Evolutionary conservation across 2,329 filamentous ascomycete species (phyloP).

Genomic region (Ceratocystis ficicola): DNA sequence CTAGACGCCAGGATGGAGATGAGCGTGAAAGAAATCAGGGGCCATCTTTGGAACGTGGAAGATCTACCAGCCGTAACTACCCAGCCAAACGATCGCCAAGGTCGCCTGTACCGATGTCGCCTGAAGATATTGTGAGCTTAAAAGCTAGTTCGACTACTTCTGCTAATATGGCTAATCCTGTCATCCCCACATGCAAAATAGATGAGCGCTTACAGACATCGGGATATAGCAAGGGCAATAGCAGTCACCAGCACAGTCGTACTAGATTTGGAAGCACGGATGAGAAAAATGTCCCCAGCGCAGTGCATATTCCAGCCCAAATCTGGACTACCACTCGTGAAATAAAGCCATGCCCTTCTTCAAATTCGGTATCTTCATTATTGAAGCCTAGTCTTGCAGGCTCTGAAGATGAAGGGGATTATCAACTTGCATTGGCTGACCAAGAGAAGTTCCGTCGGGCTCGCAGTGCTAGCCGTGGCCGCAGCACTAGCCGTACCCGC

Average conservation of each 20-base stretch:
- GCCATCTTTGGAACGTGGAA: constrained; percentile 57
- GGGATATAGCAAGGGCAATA: constrained; percentile 31
- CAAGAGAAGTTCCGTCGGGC: constrained; percentile 46
- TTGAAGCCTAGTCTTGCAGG: constrained; percentile 38
- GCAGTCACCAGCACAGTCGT: constrained; percentile 29
- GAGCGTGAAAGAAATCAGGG: constrained; percentile 35
- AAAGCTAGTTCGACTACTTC: constrained; percentile 26
- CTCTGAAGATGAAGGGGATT: constrained; percentile 56
- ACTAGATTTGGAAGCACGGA: background rate
- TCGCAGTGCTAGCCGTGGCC: constrained; percentile 36
- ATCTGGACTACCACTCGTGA: background rate
- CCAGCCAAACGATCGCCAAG: constrained; percentile 73
- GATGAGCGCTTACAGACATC: constrained; percentile 32
- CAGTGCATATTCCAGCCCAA: constrained; percentile 28
- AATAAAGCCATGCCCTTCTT: constrained; percentile 17
- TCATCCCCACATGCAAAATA: constrained; percentile 21
- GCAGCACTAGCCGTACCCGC: constrained; percentile 31
- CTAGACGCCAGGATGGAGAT: background rate
- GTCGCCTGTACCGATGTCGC: constrained; percentile 88
- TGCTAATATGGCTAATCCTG: constrained; percentile 19
- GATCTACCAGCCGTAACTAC: constrained; percentile 54
- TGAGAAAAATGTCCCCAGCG: constrained; percentile 36
- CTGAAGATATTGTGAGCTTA: constrained; percentile 63
- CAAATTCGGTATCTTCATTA: constrained; percentile 46
- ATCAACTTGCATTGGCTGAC: constrained; percentile 40